A percentile compares a stretch with the other conserved stretches of the same genome.
These are phyloP conservation scores for Populus ilicifolia DNA, from an alignment of 345 rosid species.

Conservation along the genomic window DNA sequence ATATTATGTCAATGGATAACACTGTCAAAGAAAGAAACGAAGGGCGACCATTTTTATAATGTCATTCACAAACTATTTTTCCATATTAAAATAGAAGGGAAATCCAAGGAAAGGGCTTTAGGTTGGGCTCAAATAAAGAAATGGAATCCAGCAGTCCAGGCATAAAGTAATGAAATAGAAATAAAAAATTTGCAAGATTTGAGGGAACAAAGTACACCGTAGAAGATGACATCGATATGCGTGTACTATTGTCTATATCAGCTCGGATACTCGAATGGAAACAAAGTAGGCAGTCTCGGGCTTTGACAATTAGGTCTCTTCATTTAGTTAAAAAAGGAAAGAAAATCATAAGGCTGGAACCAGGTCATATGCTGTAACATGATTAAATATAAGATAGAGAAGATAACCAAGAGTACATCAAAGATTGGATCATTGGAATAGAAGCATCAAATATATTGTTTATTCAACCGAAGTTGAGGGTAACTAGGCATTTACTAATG, in stretches of 20 bases:
- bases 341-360: slow-evolving; percentile 16
- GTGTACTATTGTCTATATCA: slow-evolving; percentile 21
- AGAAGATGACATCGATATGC: slow-evolving; percentile 43
- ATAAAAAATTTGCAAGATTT: slow-evolving; percentile 24
- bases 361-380: slow-evolving; percentile 17
- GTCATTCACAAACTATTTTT: neutral
- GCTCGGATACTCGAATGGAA: slow-evolving; percentile 21
- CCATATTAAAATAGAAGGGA: slow-evolving; percentile 9
- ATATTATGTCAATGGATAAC: neutral
- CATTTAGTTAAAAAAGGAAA: slow-evolving; percentile 2
- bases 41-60: no score
- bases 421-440: slow-evolving; percentile 57
- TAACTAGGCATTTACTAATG: slow-evolving; percentile 27
- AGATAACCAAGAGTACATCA: slow-evolving; percentile 42
- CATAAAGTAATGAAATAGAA: slow-evolving; percentile 18
- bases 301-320: slow-evolving; percentile 34
- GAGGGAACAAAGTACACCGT: slow-evolving; percentile 24
- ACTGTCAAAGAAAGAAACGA: neutral
- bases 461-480: slow-evolving; percentile 26
- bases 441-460: slow-evolving; percentile 56
- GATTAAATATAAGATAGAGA: neutral
- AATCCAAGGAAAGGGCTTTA: slow-evolving; percentile 29
- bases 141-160: slow-evolving; percentile 11
- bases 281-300: slow-evolving; percentile 42
- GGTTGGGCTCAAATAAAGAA: slow-evolving; percentile 40